phyloP scores from a whole-genome alignment of 495 filamentous ascomycete genomes.

The Penicillium riverlandense region DNA sequence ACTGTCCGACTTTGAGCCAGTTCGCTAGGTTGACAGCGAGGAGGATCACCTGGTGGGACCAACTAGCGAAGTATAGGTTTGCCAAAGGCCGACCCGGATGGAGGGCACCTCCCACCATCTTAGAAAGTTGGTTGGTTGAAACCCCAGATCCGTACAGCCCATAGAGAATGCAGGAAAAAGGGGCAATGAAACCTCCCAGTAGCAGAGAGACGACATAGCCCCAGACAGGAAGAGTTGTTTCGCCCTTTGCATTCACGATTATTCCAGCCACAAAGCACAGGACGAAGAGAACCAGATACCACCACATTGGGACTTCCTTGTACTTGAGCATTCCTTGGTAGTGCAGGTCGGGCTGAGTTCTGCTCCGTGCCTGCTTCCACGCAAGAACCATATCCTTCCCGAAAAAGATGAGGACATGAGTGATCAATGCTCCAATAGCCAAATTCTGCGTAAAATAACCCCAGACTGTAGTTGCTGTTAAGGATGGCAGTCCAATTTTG shows the following conservation, averaged over 20 bases:
- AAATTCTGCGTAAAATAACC: conserved; percentile 2
- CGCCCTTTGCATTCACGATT: conserved; percentile 32
- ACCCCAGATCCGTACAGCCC: conserved; percentile 20
- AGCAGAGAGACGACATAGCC: conserved; percentile 40
- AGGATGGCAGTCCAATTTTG: conserved; percentile 17
- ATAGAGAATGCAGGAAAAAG: conserved; percentile 21
- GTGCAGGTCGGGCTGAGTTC: conserved; percentile 31
- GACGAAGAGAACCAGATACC: conserved; percentile 21
- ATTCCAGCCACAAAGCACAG: conserved; percentile 35
- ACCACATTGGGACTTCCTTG: conserved; percentile 39
- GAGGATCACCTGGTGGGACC: conserved; percentile 24
- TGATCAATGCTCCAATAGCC: conserved; percentile 20
- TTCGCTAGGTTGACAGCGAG: conserved; percentile 23
- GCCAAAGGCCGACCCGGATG: conserved; percentile 32
- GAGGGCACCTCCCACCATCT: conserved; percentile 23
- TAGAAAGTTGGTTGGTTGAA: conserved; percentile 23
- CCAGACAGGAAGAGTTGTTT: conserved; percentile 47
- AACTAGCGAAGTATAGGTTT: conserved; percentile 31
- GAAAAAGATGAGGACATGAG: conserved; percentile 21
- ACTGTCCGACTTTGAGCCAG: conserved; percentile 26
- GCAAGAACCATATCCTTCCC: conserved; percentile 18
- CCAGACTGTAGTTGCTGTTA: conserved; percentile 12
- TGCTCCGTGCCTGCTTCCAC: conserved; percentile 15
- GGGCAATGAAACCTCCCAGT: conserved; percentile 16
- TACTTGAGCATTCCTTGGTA: conserved; percentile 38